Base-by-base conservation (phyloP, 371 early-diverging fungal species). In the Mucor sp. region DNA sequence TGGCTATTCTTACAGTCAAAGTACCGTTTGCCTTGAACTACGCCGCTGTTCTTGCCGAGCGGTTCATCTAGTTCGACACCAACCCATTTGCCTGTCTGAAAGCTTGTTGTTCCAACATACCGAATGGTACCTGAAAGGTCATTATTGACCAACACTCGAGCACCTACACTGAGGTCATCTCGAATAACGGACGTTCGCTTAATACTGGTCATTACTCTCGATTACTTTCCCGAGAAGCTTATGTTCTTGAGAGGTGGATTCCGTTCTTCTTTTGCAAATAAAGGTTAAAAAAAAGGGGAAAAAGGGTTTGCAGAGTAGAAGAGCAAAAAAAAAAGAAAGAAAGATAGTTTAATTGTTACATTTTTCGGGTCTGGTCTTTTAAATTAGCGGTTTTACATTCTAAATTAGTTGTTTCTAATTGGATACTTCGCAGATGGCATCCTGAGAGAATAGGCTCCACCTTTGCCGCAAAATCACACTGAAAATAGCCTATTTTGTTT, bases 1-100 rank as follows among this genome's bases (percentile, higher is more conserved):
- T 89, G 86, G 8, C 81, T 74, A 11, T 86, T 71, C 63, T 68
- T 77, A 65, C 94, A 93, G 6, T 91, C 89, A 83, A 95, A 96
- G 80, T 96, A 96, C 0, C 92, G 86, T 58, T 80, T 84, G 44
- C 91, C 93, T 41, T 90, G 81, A 53, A 94, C 93, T 0, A 89
- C 83, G 37, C 94, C 94, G 59, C 89, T 82, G 74, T 95, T 93
- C 68, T 93, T 95, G 4, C 95, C 95, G 17, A 65, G 76, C 0
- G 88, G 78, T 23, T 83, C 79, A 77, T 92, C 91, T 9, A 93
- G 78, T 56, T 91, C 92, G 35, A 94, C 77, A 37, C 95, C 94
- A 57, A 89, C 85, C 94, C 94, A 95, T 75, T 82, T 84, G 17
- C 94, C 95, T 4, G 87, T 74, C 28, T 88, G 84, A 66, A 95